phyloP scores from a whole-genome alignment of 2,329 filamentous ascomycete genomes.

The Epichloe elymi region DNA sequence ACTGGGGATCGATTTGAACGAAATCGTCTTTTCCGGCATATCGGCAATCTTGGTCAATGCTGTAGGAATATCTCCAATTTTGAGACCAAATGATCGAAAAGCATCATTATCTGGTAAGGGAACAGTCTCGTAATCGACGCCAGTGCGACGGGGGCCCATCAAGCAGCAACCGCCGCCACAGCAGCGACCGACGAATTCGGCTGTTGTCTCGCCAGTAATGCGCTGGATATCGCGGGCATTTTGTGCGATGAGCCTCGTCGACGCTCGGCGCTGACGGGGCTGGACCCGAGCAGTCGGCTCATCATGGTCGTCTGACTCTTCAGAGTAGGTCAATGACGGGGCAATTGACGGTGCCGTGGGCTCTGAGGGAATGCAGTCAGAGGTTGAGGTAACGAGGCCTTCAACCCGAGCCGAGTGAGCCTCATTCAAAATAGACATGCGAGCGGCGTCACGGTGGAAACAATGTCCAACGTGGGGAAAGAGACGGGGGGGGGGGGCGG shows the following conservation, averaged over 20 bases:
- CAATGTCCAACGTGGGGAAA: too few relatives aligned
- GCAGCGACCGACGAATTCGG: slow-evolving; percentile 47
- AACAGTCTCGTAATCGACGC: slow-evolving; percentile 39
- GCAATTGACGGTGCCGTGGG: slow-evolving; percentile 36
- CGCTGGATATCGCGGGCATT: slow-evolving; percentile 48
- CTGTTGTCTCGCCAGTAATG: slow-evolving; percentile 51
- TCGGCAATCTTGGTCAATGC: slow-evolving; percentile 57
- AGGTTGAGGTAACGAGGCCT: slow-evolving; percentile 25
- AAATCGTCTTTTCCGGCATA: slow-evolving; percentile 63
- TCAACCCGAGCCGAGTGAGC: slow-evolving; percentile 21
- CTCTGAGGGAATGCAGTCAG: slow-evolving; percentile 32
- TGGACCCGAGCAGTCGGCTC: slow-evolving; percentile 31
- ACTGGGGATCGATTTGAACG: slow-evolving; percentile 46
- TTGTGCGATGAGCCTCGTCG: slow-evolving; percentile 53
- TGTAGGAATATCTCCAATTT: slow-evolving; percentile 61
- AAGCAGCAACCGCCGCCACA: slow-evolving; percentile 54
- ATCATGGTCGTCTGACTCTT: slow-evolving; percentile 47
- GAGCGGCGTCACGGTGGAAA: not conserved
- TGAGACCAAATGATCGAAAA: slow-evolving; percentile 65
- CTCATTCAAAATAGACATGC: slow-evolving; percentile 17
- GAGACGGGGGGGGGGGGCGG: not conserved
- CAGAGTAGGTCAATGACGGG: slow-evolving; percentile 50
- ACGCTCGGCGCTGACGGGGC: slow-evolving; percentile 47
- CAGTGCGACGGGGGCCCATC: slow-evolving; percentile 30
- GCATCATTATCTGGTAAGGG: slow-evolving; percentile 67